Conservation (phyloP, 768 basidiomycete genomes). For the Amanita brunnescens region DNA sequence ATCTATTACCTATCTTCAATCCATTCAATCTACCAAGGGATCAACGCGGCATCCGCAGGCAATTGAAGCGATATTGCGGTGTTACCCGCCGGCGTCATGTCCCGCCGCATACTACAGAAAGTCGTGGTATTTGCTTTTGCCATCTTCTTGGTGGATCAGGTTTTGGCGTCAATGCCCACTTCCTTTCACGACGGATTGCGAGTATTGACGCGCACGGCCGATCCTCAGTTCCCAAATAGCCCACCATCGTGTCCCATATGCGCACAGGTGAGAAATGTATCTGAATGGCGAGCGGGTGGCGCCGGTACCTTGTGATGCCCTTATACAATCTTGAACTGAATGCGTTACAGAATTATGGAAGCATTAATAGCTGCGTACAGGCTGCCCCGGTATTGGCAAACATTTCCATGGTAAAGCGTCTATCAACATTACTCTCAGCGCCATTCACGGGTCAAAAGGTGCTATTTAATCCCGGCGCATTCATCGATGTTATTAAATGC, state of each 20-base stretch:
- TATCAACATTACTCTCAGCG: background rate
- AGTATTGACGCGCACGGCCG: background rate
- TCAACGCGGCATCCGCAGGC: background rate
- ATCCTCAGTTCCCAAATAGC: conserved; percentile 38
- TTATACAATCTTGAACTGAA: too few relatives aligned
- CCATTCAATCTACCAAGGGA: background rate
- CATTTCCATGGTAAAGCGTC: conserved; percentile 35
- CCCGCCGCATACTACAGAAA: too few relatives aligned
- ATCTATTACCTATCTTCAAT: background rate
- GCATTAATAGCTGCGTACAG: conserved; percentile 48
- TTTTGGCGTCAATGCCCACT: background rate
- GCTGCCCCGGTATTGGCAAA: conserved; percentile 52
- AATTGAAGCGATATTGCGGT: background rate
- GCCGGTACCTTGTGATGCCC: background rate
- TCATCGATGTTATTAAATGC: conserved; percentile 55
- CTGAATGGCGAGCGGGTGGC: background rate
- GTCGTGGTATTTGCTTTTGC: background rate
- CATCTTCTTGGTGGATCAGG: background rate
- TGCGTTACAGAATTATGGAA: conserved; percentile 33
- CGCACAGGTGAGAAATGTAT: conserved; percentile 26
- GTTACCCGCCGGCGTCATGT: background rate
- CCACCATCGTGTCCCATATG: conserved; percentile 56
- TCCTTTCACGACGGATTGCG: background rate
- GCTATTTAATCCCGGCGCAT: conserved; percentile 55
- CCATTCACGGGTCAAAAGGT: conserved; percentile 27